Base-by-base conservation (phyloP, 192 early-diverging fungal species). In the Geranomyces michiganensis region DNA sequence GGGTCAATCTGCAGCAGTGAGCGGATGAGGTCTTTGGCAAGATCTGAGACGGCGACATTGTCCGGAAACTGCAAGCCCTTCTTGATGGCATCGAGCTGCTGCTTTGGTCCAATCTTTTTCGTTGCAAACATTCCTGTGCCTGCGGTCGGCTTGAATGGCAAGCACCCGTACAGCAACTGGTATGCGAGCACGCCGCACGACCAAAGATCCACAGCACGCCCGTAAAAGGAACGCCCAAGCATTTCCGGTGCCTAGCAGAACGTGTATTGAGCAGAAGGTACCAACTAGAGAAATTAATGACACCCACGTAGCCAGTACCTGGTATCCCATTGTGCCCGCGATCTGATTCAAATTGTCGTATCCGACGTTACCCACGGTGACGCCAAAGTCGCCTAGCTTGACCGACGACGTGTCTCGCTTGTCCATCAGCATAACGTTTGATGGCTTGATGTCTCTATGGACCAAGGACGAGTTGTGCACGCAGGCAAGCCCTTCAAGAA, bases 1-100 rank as follows among this genome's bases (percentile, higher is more conserved):
- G 91, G 91, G 65, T 90, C 86, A 21, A 82, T 81, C 1, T 83
- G 81, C 73, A 95, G 75, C 24, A 92, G 78, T 24, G 76, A 70
- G 3, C 72, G 61, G 33, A 95, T 87, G 73, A 95, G 92, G 61
- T 88, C 62, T 70, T 89, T 86, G 30, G 92, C 92, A 8, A n/a
- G 29, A 10, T 67, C 65, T 27, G 73, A 74, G 44, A 68, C 60
- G 1, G 58, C 29, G 7, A 26, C 19, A 17, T 24, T 7, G 7
- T 29, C 45, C 13, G 44, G 46, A 49, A 68, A 68, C 0, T 61
- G 58, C 2, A 62, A 27, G 2, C 65, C 65, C 30, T 65, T 62
- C 41, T 65, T 62, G 44, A 76, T 76, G 41, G 69, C 73, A 33
- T 65, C 66, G n/a, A 74, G 59, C 33, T 74, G 73, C 24, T 74